Percentiles rank a stretch among this genome's conserved stretches.
phyloP scores from a whole-genome alignment of 768 basidiomycete genomes.

The Mycena latifolia region DNA sequence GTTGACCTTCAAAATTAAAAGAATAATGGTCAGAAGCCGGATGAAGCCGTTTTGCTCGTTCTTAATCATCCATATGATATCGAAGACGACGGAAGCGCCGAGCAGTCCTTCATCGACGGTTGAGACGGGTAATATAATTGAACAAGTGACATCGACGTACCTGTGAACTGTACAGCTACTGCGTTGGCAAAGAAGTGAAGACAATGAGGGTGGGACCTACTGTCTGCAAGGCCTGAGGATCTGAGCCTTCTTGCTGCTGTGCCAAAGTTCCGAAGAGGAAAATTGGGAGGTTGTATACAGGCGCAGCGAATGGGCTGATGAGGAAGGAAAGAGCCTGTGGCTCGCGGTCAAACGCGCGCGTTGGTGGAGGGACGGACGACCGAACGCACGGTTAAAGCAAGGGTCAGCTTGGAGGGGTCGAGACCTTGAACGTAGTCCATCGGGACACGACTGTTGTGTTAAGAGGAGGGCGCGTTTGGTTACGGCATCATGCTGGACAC shows the following conservation, averaged over 20 bases:
- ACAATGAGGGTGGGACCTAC: constrained; percentile 50
- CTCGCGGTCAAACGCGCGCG: not conserved
- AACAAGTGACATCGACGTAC: not conserved
- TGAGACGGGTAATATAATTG: not conserved
- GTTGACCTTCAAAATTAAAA: constrained; percentile 71
- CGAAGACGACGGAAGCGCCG: constrained; percentile 71
- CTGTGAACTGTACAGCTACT: constrained; percentile 16
- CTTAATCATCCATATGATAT: constrained; percentile 76
- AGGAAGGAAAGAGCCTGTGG: constrained; percentile 72
- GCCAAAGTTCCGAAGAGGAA: constrained; percentile 84
- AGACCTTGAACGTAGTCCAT: constrained; percentile 81
- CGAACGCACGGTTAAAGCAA: constrained; percentile 67
- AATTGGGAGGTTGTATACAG: constrained; percentile 85
- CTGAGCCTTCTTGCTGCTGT: constrained; percentile 68
- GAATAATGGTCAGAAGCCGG: constrained; percentile 64
- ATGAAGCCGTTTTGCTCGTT: constrained; percentile 69
- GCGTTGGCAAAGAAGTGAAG: not conserved
- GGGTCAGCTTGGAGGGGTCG: constrained; percentile 78
- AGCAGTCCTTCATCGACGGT: constrained; percentile 75
- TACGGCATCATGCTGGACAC: not conserved
- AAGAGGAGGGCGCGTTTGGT: constrained; percentile 9
- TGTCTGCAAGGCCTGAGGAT: constrained; percentile 75
- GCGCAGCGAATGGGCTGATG: constrained; percentile 66
- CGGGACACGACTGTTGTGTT: constrained; percentile 14
- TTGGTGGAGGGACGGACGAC: not conserved